Conservation (phyloP, 768 basidiomycete species). For the Jaapia argillacea region DNA sequence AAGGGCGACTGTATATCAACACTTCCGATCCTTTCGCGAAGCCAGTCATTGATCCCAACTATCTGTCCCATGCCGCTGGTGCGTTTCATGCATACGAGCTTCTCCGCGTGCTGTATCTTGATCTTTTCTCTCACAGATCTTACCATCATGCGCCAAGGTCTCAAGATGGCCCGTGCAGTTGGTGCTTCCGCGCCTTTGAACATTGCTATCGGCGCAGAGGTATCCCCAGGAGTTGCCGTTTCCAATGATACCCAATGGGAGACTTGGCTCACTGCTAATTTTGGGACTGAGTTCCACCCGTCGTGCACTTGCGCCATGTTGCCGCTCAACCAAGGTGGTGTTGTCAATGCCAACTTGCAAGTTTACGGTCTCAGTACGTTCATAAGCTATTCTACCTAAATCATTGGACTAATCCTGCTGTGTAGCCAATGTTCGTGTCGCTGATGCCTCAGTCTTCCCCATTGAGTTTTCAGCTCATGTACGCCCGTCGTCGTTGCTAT, state of each 20-base stretch:
- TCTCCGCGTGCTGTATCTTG: neutral
- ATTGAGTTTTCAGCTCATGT: conserved; percentile 41
- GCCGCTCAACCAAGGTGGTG: conserved; percentile 40
- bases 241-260: conserved; percentile 48
- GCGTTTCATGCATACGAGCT: conserved; percentile 8
- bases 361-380: conserved; percentile 39
- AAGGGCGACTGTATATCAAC: conserved; percentile 55
- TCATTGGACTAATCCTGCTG: conserved; percentile 2
- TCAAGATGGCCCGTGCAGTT: conserved; percentile 51
- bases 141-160: conserved; percentile 39
- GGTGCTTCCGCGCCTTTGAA: conserved; percentile 42
- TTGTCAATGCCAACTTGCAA: conserved; percentile 43
- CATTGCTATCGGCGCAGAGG: conserved; percentile 33
- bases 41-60: conserved; percentile 57
- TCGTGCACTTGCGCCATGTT: conserved; percentile 48
- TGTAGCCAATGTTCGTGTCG: conserved; percentile 43
- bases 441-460: conserved; percentile 49
- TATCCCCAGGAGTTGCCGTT: conserved; percentile 38
- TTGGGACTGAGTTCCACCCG: conserved; percentile 54
- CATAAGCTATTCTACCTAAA: neutral
- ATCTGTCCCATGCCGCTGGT: conserved; percentile 48
- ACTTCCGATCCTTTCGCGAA: conserved; percentile 47
- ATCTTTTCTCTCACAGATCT: no score
- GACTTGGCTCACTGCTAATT: conserved; percentile 31
- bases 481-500: neutral